These are phyloP conservation scores for Clavispora vitiphila DNA, from an alignment of 805 yeast species.

Conservation along the genomic window DNA sequence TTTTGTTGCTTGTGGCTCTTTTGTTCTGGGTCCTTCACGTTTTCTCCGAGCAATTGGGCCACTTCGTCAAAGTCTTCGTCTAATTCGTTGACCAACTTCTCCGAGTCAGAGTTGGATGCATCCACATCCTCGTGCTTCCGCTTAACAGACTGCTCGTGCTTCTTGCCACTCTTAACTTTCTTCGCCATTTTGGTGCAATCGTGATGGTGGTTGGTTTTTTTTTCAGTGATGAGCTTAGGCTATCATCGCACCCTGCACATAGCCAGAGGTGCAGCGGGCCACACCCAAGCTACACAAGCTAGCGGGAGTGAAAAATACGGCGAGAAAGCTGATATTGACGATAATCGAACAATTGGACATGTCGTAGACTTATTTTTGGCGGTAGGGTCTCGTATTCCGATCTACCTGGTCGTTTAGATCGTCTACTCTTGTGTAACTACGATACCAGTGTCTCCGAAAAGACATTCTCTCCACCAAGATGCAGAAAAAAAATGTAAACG, in stretches of 20 bases:
- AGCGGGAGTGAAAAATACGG: no score
- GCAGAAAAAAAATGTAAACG: no score
- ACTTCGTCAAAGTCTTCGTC: constrained; percentile 57
- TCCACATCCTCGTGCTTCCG: constrained; percentile 26
- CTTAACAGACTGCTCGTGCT: constrained; percentile 1
- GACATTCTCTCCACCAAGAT: no score
- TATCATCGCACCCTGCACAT: constrained; percentile 4
- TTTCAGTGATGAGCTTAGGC: constrained; percentile 6
- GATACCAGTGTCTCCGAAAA: no score
- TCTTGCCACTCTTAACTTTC: constrained; percentile 2
- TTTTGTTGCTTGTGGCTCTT: constrained; percentile 18
- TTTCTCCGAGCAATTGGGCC: constrained; percentile 46
- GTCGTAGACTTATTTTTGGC: no score
- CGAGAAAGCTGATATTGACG: no score
- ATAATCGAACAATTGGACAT: no score
- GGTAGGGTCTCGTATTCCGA: no score
- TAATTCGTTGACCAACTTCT: constrained; percentile 46
- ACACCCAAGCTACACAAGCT: no score
- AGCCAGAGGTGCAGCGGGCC: not conserved
- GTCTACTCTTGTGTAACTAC: no score
- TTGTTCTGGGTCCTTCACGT: constrained; percentile 38
- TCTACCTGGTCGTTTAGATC: no score
- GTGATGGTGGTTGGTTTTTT: constrained; percentile 2
- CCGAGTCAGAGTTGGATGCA: constrained; percentile 31
- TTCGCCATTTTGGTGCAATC: constrained; percentile 9